Conservation (phyloP, 2,329 filamentous ascomycete genomes). For the Penicillium sp. region DNA sequence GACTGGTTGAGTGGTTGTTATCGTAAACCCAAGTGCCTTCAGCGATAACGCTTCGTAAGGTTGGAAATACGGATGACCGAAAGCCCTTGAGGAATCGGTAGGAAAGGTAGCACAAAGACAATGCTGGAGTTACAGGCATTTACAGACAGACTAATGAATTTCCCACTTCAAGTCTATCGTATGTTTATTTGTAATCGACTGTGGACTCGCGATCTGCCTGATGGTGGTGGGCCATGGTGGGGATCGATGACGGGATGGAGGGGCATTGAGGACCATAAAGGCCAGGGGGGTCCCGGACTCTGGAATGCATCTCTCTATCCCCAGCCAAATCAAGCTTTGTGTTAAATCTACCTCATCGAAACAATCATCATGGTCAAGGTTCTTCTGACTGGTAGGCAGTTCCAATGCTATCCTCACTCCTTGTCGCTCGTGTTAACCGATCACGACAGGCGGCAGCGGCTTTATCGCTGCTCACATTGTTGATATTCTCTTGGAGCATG, state of each 20-base stretch:
- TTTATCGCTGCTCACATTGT: constrained; percentile 66
- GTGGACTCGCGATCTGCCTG: neutral
- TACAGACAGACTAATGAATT: too few species aligned
- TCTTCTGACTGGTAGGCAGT: constrained; percentile 35
- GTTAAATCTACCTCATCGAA: neutral
- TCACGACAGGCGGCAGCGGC: constrained; percentile 54
- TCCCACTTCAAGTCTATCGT: neutral
- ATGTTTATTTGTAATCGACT: constrained; percentile 21
- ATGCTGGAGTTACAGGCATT: too few species aligned
- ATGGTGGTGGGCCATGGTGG: constrained; percentile 14
- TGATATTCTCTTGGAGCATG: constrained; percentile 56
- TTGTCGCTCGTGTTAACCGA: neutral
- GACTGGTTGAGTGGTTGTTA: too few species aligned
- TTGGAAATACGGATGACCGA: too few species aligned
- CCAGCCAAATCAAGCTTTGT: neutral
- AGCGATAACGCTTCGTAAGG: too few species aligned
- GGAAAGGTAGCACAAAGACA: too few species aligned
- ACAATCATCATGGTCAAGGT: constrained; percentile 38
- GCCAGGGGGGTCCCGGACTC: constrained; percentile 9
- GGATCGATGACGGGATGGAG: constrained; percentile 25
- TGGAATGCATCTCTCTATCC: neutral
- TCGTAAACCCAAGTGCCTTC: too few species aligned
- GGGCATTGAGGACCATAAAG: constrained; percentile 21
- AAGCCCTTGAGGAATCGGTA: too few species aligned
- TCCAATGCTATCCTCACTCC: neutral